Evolutionary conservation across 331 rosid species (phyloP), one percentile per base, ranked within the genome.

Genomic region (Rosa hybrid): DNA sequence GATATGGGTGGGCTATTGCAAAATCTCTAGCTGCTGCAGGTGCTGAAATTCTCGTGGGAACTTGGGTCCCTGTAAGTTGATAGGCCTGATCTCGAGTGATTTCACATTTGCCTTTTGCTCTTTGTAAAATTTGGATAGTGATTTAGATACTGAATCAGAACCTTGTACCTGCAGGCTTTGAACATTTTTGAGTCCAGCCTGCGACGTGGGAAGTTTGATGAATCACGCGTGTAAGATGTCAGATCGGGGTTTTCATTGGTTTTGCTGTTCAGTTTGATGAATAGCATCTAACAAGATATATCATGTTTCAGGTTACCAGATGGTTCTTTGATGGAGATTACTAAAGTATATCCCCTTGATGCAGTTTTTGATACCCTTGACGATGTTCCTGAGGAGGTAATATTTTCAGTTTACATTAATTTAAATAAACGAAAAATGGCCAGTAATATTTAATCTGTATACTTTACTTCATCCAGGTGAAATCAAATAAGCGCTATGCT

Each of bases 1-100:
- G 97, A 65, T 94, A 94, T 86, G 98, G 98, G 23, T 94, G 97
- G 98, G 97, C 98, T 51, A 94, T 94, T 25, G 98, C 98, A 71
- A 94, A 92, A 90, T 89, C 98, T 81, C 97, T 94, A 16, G 98
- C 98, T 23, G 97, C 93, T 44, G 98, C 97, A 4, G 98, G 97
- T 71, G 98, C 98, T 77, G 95, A 94, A 89, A 92, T 94, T 81
- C 94, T 94, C 48, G 94, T 94, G 30, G 98, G 98, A 69, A 94
- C 98, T 7, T 94, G 98, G 98, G 98, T 94, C 80, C 98, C 98
- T 71, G 98, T 94, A 84, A 89, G 98, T 89, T 77, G 51, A 80
- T 63, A 62, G 75, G 30, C 75, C 64, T 46, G 42, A 62, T 68
- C 56, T 44, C 53, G 0, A 6, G 4, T 34, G 12, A 49, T 44